phyloP scores from a whole-genome alignment of 208 protist genomes.

The Trypanosoma lewisi region DNA sequence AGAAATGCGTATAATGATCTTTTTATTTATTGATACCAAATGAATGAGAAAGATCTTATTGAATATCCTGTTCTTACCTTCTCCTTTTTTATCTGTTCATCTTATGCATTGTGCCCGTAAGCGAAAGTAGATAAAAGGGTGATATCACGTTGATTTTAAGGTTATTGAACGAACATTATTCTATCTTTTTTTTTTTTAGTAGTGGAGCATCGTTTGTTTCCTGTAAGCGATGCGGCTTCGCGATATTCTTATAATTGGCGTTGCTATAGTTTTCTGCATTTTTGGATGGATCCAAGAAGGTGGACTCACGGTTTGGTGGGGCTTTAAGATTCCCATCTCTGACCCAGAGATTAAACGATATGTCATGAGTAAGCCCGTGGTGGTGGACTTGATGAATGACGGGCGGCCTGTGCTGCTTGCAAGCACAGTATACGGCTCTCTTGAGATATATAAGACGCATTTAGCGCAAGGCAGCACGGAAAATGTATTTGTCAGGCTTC shows the following conservation, averaged over 20 bases:
- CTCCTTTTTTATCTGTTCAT: neutral
- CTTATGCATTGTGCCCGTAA: too few relatives aligned
- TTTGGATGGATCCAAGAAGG: conserved; percentile 83
- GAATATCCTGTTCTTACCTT: neutral
- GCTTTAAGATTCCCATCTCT: conserved; percentile 54
- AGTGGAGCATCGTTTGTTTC: neutral
- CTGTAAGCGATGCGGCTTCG: conserved; percentile 64
- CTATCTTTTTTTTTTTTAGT: neutral
- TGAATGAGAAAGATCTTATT: too few relatives aligned
- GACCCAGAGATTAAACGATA: conserved; percentile 33
- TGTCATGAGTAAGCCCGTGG: conserved; percentile 63
- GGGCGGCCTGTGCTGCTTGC: conserved; percentile 51
- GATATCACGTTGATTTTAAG: neutral
- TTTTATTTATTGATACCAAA: too few relatives aligned
- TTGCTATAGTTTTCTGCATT: conserved; percentile 71
- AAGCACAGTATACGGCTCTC: conserved; percentile 28
- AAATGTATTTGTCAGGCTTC: conserved; percentile 45
- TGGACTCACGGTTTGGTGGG: conserved; percentile 53
- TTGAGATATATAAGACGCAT: conserved; percentile 53
- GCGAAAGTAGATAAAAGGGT: neutral
- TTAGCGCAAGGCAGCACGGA: conserved; percentile 41
- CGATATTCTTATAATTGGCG: conserved; percentile 67
- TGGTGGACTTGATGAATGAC: conserved; percentile 51
- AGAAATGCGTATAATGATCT: too few relatives aligned
- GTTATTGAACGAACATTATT: neutral